These are phyloP conservation scores for Hirschioporus abietinus DNA, from an alignment of 768 basidiomycete genomes.

Conservation along the genomic window DNA sequence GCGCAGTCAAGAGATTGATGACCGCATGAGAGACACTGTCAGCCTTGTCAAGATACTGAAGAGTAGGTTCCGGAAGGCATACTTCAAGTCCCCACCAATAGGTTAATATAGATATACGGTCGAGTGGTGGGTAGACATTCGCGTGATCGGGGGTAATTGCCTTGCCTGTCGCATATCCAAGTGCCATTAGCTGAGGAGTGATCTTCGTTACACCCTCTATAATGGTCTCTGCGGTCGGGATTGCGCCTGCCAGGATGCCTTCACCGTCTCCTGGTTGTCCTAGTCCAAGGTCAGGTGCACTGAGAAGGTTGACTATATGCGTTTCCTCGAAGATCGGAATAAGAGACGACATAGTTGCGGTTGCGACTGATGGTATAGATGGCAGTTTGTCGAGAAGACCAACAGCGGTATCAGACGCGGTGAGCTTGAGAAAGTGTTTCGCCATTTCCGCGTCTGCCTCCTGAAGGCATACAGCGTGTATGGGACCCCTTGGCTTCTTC, in stretches of 20 bases:
- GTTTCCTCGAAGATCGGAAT: slow-evolving; percentile 51
- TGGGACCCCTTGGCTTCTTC: slow-evolving; percentile 37
- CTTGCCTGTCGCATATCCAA: slow-evolving; percentile 72
- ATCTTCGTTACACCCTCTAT: slow-evolving; percentile 63
- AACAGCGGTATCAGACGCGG: slow-evolving; percentile 14
- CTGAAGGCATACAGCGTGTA: slow-evolving; percentile 74
- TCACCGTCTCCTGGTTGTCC: slow-evolving; percentile 66
- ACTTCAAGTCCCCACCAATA: slow-evolving; percentile 93
- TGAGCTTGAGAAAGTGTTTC: slow-evolving; percentile 51
- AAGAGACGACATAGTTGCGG: slow-evolving; percentile 46
- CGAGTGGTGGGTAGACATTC: slow-evolving; percentile 68
- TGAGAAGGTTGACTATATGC: slow-evolving; percentile 55
- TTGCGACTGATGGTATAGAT: slow-evolving; percentile 34
- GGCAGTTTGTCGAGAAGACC: slow-evolving; percentile 6
- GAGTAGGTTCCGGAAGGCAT: slow-evolving; percentile 64
- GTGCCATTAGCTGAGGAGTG: slow-evolving; percentile 71
- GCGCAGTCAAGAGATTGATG: slow-evolving; percentile 70
- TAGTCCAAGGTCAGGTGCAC: slow-evolving; percentile 59
- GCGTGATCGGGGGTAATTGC: slow-evolving; percentile 61
- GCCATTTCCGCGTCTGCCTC: slow-evolving; percentile 56
- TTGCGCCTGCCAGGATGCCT: slow-evolving; percentile 66
- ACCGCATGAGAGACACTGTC: slow-evolving; percentile 57
- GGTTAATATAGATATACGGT: slow-evolving; percentile 73
- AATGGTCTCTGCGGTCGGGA: slow-evolving; percentile 72
- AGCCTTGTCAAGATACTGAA: slow-evolving; percentile 50